phyloP scores from a whole-genome alignment of 192 early-diverging fungal species.

The Dispira simplex region DNA sequence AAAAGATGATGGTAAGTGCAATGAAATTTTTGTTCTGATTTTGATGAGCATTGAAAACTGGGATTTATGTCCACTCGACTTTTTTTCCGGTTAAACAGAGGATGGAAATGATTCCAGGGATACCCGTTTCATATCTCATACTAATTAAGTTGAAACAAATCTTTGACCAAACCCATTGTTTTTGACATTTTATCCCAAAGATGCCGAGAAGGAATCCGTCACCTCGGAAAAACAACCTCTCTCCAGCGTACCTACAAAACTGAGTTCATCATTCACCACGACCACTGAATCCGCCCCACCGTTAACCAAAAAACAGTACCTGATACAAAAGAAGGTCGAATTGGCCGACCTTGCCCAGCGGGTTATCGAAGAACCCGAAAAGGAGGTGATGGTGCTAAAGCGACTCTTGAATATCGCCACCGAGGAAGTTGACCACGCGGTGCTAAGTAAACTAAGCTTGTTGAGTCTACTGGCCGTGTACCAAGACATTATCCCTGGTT shows the following conservation, averaged over 20 bases:
- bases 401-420: conserved; percentile 45
- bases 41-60: conserved; percentile 14
- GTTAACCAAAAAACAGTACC: conserved; percentile 36
- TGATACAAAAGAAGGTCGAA: conserved; percentile 53
- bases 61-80: not conserved
- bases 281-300: conserved; percentile 2
- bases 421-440: conserved; percentile 43
- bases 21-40: conserved; percentile 16
- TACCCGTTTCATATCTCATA: not conserved
- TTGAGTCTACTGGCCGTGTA: conserved; percentile 85
- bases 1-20: conserved; percentile 21
- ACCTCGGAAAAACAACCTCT: conserved; percentile 17
- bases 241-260: conserved; percentile 13
- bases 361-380: conserved; percentile 74
- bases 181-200: not conserved
- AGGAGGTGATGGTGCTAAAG: conserved; percentile 43
- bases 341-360: conserved; percentile 61
- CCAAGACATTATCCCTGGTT: conserved; percentile 90
- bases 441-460: conserved; percentile 46
- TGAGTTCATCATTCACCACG: not conserved
- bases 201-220: not conserved
- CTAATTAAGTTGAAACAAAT: not conserved
- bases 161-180: not conserved
- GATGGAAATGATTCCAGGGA: conserved; percentile 13
- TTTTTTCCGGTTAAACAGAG: conserved; percentile 2